These are phyloP conservation scores for Blastocystis sp. DNA, from an alignment of 352 stramenopile species.

Conservation along the genomic window DNA sequence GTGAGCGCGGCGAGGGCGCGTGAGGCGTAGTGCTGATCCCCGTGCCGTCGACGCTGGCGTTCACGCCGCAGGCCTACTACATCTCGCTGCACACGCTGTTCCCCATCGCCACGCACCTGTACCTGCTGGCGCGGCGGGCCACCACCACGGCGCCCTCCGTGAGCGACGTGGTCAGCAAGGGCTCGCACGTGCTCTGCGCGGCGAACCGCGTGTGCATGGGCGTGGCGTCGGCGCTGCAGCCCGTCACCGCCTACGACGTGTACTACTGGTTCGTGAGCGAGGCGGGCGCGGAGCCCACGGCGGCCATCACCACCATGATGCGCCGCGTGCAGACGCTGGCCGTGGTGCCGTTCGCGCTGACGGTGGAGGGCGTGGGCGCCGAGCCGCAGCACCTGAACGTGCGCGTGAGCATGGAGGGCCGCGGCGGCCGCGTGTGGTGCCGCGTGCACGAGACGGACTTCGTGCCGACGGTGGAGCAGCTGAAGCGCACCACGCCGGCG, in stretches of 20 bases:
- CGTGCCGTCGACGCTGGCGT: background rate
- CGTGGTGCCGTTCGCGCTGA: conserved; percentile 35
- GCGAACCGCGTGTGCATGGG: background rate
- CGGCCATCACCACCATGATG: conserved; percentile 3
- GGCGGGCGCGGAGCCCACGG: conserved; percentile 20
- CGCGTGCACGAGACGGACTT: background rate
- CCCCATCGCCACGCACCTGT: conserved; percentile 8
- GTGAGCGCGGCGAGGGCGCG: background rate
- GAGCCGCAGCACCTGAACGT: conserved; percentile 1
- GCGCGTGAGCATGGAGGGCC: conserved; percentile 16
- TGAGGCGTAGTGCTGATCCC: conserved; percentile 24
- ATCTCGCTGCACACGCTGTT: background rate
- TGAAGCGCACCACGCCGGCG: conserved; percentile 24
- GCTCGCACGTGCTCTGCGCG: background rate
- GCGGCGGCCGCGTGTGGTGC: conserved; percentile 56
- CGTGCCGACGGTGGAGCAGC: conserved; percentile 13
- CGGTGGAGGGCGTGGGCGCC: background rate
- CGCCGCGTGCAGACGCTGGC: conserved; percentile 14
- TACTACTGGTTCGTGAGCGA: conserved; percentile 59
- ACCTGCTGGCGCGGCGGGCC: conserved; percentile 16
- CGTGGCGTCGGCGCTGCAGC: background rate
- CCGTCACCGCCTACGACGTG: conserved; percentile 36
- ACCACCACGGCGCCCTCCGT: conserved; percentile 23
- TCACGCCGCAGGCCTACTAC: conserved; percentile 31
- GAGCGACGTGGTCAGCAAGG: background rate